Base-by-base conservation (phyloP, 2,329 filamentous ascomycete genomes). In the Sporothrix variecibatus region DNA sequence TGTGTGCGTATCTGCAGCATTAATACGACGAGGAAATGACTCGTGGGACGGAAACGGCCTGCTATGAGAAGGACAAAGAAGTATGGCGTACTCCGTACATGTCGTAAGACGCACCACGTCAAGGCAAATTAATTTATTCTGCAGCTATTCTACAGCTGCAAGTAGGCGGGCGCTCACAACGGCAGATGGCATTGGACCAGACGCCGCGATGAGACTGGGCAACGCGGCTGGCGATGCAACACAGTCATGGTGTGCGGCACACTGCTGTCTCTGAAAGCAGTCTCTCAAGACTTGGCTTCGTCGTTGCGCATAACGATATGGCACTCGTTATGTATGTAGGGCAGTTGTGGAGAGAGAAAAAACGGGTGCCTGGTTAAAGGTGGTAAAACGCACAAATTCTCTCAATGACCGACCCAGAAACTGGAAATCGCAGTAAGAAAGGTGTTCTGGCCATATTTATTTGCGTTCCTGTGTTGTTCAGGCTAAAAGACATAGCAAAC, bases 361-460 rank as follows among this genome's bases (percentile, higher is more conserved):
- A n/a, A 71, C 53, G 69, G 53, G 53, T 62, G 69, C 69, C 38
- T 71, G 69, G 69, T 60, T 71, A 71, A 49, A 71, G 2, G 38
- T 15, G 28, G 2, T 62, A 56, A 43, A 58, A 34, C 51, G 1
- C 26, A 11, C 7, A 9, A 12, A 28, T n/a, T 23, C 38, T 17
- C 17, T 11, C 58, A 40, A 40, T 40, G 34, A 53, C 26, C 26
- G 15, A 62, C 69, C 69, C 53, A 71, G 69, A 53, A 62, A 71
- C 69, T 17, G 34, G 68, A 56, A 31, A 56, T 34, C 17, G 46
- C n/a, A 65, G 34, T 17, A 38, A 28, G 9, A 31, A 31, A 9
- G 49, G 49, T 31, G 49, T 58, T 70, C 67, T 70, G 28, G 23
- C 60, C 53, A 12, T 49, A 34, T 46, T 62, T 53, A 46, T 53